Conservation (phyloP, 2,329 filamentous ascomycete species). For the Elsinoe australis region DNA sequence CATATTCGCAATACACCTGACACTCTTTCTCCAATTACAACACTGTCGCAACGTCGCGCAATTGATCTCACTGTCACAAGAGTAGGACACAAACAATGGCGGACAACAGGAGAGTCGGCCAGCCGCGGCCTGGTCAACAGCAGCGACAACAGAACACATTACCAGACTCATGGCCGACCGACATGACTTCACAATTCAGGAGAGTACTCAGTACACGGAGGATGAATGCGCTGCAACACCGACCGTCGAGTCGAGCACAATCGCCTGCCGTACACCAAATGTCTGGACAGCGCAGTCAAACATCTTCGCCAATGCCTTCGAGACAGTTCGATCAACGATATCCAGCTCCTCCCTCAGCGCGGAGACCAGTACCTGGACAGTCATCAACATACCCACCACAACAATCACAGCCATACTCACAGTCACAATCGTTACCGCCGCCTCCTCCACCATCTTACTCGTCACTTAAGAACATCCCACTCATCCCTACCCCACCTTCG, state of each 20-base stretch:
- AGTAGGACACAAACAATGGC: neutral
- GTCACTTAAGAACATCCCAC: constrained; percentile 56
- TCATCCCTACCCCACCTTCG: constrained; percentile 64
- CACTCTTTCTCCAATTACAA: no score
- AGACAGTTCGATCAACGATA: constrained; percentile 8
- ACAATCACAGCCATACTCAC: constrained; percentile 24
- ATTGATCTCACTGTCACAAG: neutral
- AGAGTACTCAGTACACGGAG: constrained; percentile 77
- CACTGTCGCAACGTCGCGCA: no score
- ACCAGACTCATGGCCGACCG: constrained; percentile 63
- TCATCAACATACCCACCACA: constrained; percentile 48
- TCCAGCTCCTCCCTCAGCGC: constrained; percentile 12
- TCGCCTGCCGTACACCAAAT: constrained; percentile 9
- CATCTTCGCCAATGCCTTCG: constrained; percentile 6
- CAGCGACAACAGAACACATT: constrained; percentile 20
- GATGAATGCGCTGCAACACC: constrained; percentile 61
- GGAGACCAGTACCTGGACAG: constrained; percentile 52
- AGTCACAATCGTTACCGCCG: constrained; percentile 28
- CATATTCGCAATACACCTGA: no score
- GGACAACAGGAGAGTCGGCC: constrained; percentile 8
- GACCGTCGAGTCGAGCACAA: constrained; percentile 15
- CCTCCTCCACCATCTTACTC: constrained; percentile 49
- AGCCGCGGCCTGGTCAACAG: constrained; percentile 16
- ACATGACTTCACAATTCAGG: constrained; percentile 77
- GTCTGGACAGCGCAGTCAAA: constrained; percentile 29